Percentiles rank a stretch among this genome's conserved stretches.
These are phyloP conservation scores for Pilatotrama ljubarskyi DNA, from an alignment of 768 basidiomycete genomes.

Conservation along the genomic window DNA sequence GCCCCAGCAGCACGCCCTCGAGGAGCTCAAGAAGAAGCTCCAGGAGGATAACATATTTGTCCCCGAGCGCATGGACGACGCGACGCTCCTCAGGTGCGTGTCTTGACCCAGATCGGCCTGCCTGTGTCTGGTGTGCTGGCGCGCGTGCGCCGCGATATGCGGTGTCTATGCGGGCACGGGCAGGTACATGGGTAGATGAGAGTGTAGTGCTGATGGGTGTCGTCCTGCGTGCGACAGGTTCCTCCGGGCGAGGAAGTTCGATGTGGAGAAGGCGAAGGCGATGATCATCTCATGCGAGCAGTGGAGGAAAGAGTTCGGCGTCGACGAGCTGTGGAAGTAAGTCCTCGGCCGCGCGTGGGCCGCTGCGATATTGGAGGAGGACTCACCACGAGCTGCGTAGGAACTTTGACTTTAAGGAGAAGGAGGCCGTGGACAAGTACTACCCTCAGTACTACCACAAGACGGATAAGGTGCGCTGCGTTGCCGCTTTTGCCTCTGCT, in stretches of 20 bases:
- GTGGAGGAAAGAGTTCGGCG: constrained; percentile 86
- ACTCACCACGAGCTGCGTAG: constrained; percentile 38
- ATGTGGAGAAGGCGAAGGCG: constrained; percentile 73
- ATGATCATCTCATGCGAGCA: constrained; percentile 84
- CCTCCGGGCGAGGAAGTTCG: constrained; percentile 91
- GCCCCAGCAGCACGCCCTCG: constrained; percentile 62
- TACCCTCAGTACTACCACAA: constrained; percentile 98
- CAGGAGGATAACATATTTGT: constrained; percentile 60
- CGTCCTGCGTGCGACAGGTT: constrained; percentile 47
- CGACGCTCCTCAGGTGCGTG: constrained; percentile 62
- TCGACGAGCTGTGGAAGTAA: constrained; percentile 71
- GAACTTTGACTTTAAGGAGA: constrained; percentile 86
- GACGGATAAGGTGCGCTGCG: constrained; percentile 78
- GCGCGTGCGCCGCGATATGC: not conserved
- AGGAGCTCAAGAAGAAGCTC: constrained; percentile 66
- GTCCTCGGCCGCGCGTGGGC: constrained; percentile 25
- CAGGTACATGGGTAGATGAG: not conserved
- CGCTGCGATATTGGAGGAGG: not conserved
- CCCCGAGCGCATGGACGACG: constrained; percentile 67
- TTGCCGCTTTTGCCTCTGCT: not conserved
- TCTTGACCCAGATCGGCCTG: not conserved
- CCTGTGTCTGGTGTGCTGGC: not conserved
- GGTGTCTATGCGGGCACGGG: not conserved
- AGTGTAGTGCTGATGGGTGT: not conserved
- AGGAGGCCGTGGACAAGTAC: constrained; percentile 80